A percentile compares a stretch with the other conserved stretches of the same genome.
Conservation (phyloP, 2,329 filamentous ascomycete genomes). For the Exserohilum rostratum region DNA sequence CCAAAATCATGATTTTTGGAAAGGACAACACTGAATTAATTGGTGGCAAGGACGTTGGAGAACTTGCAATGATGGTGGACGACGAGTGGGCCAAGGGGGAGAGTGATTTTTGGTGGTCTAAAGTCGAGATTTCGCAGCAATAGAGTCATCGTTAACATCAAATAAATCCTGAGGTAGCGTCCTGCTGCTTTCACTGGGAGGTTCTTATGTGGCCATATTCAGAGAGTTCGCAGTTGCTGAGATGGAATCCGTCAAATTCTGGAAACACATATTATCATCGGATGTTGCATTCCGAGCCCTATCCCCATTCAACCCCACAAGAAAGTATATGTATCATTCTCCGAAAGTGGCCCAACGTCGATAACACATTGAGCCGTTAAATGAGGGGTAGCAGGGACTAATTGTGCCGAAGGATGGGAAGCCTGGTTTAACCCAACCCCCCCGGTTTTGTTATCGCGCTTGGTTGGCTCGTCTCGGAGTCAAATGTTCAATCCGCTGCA, state of each 20-base stretch:
- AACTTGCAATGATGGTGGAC: conserved; percentile 50
- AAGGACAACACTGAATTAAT: conserved; percentile 63
- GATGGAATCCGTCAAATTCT: too few relatives aligned
- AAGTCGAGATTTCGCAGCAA: conserved; percentile 46
- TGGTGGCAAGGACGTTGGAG: conserved; percentile 28
- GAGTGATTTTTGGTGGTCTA: conserved; percentile 67
- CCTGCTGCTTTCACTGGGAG: too few relatives aligned
- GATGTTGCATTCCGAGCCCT: too few relatives aligned
- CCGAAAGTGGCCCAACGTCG: background rate
- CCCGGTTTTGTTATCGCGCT: background rate
- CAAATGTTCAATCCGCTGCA: background rate
- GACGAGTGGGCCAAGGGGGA: conserved; percentile 56
- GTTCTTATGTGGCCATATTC: too few relatives aligned
- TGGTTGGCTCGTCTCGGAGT: background rate
- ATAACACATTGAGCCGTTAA: background rate
- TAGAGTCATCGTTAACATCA: background rate
- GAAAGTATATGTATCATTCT: too few relatives aligned
- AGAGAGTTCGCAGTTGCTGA: too few relatives aligned
- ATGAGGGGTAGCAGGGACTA: background rate
- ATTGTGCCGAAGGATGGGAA: background rate
- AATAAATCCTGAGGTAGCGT: too few relatives aligned
- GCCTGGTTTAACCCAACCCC: background rate
- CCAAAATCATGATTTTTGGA: conserved; percentile 60
- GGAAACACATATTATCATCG: too few relatives aligned
- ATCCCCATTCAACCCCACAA: too few relatives aligned